Percentiles rank a stretch among this genome's conserved stretches.
Evolutionary conservation across 495 filamentous ascomycete species (phyloP).

Genomic region (Paragyromitra xinjiangensis): DNA sequence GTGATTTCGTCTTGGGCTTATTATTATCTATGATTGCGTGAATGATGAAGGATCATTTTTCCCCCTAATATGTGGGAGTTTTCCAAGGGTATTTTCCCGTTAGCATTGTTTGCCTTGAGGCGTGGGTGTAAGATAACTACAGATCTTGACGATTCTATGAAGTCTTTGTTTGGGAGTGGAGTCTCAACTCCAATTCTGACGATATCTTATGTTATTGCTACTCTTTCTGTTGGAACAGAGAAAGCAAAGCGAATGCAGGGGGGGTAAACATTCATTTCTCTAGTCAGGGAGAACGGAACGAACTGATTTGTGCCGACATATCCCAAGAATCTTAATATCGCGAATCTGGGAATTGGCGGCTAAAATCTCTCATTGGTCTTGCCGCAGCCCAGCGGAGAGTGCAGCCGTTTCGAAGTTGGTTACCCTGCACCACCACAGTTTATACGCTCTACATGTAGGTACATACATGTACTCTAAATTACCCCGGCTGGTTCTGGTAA

Average conservation of each 20-base stretch:
- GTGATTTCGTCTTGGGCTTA: neutral
- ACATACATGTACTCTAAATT: neutral
- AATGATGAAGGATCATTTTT: neutral
- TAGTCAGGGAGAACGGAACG: neutral
- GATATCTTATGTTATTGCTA: too few species aligned
- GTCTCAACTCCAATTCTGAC: neutral
- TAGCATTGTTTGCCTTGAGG: neutral
- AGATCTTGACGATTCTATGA: neutral
- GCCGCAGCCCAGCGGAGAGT: too few species aligned
- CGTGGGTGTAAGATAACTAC: neutral
- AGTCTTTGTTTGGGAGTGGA: neutral
- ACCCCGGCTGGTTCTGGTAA: neutral
- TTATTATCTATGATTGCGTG: slow-evolving; percentile 1
- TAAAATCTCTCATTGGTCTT: neutral
- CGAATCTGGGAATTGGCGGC: neutral
- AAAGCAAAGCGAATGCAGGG: too few species aligned
- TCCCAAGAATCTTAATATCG: neutral
- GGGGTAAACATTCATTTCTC: too few species aligned
- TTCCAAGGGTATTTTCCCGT: neutral
- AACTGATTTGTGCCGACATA: neutral
- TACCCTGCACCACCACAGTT: neutral
- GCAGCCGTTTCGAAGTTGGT: neutral
- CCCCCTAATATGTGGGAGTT: neutral
- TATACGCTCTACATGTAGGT: neutral
- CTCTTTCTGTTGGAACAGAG: too few species aligned